Conservation (phyloP, 257 asterid genomes). For the Solanum clarkiae region DNA sequence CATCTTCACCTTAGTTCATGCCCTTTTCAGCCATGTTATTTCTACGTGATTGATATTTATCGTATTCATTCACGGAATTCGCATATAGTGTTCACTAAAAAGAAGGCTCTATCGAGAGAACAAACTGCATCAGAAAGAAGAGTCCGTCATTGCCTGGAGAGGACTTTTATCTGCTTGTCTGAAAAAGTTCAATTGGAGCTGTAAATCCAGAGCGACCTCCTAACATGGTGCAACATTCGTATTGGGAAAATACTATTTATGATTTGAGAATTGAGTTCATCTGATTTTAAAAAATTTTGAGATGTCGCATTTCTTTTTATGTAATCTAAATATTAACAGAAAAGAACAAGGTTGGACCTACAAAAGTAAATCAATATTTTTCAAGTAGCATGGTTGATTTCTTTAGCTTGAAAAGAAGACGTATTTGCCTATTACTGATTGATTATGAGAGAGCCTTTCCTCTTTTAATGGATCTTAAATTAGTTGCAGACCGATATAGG, state of each 20-base stretch:
- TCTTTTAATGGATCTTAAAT: background rate
- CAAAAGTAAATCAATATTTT: background rate
- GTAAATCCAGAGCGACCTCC: background rate
- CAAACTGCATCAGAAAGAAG: background rate
- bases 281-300: background rate
- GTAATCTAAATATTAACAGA: background rate
- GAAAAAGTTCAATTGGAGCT: background rate
- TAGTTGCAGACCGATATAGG: background rate
- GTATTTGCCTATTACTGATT: background rate
- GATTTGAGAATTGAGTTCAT: background rate
- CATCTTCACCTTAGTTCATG: background rate
- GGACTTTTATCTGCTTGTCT: background rate
- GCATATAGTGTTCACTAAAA: background rate
- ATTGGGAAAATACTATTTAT: background rate
- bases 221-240: background rate
- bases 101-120: background rate
- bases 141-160: background rate
- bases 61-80: background rate
- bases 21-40: background rate
- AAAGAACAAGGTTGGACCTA: background rate
- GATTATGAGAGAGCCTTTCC: background rate
- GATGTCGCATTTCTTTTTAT: background rate
- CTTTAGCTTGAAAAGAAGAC: background rate
- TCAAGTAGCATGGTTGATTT: background rate
- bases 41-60: no score